Evolutionary conservation across 495 filamentous ascomycete genomes (phyloP).

Genomic region (Venustampulla echinocandica): DNA sequence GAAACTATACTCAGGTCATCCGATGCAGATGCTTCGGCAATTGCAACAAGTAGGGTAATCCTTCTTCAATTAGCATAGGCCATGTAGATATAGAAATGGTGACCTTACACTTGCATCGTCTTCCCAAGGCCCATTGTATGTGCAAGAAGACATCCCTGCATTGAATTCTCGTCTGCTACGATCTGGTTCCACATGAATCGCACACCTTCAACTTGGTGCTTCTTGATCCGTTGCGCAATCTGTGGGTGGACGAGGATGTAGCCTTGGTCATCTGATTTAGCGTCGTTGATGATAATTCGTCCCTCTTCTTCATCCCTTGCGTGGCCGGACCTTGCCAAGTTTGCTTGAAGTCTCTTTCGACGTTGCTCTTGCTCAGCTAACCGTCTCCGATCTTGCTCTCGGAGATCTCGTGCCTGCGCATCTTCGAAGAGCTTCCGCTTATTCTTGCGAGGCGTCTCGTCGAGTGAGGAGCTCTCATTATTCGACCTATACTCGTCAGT

Average conservation of each 20-base stretch:
- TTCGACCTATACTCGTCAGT: conserved; percentile 2
- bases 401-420: conserved; percentile 33
- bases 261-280: conserved; percentile 47
- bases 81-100: not conserved
- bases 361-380: conserved; percentile 41
- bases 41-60: conserved; percentile 69
- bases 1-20: conserved; percentile 40
- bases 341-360: conserved; percentile 36
- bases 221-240: conserved; percentile 42
- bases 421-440: conserved; percentile 43
- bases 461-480: not conserved
- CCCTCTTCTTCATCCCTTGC: conserved; percentile 30
- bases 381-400: conserved; percentile 37
- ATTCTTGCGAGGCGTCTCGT: conserved; percentile 27
- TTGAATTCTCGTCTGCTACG: conserved; percentile 24
- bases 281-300: conserved; percentile 60
- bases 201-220: conserved; percentile 57
- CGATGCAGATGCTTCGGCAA: conserved; percentile 56
- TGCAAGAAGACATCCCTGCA: conserved; percentile 73
- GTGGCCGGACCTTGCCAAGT: conserved; percentile 29
- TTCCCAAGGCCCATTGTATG: conserved; percentile 95
- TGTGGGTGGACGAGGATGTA: conserved; percentile 42
- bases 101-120: conserved; percentile 63
- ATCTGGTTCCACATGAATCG: conserved; percentile 88
- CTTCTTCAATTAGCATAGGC: conserved; percentile 4